Conservation (phyloP, 257 asterid species). For the Solanum corneliomulleri region DNA sequence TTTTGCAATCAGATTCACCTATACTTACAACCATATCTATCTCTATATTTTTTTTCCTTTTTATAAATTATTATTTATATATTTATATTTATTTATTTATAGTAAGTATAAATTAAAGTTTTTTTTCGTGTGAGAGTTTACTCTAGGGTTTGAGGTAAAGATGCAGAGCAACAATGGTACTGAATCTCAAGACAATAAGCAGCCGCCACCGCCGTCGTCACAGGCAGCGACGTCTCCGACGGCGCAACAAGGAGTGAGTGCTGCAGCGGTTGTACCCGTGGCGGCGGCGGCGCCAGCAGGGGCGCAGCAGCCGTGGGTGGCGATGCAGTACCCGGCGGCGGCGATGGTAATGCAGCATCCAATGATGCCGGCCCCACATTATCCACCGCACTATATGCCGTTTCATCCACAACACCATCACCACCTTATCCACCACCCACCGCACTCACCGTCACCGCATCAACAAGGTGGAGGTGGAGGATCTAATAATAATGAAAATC, state of each 20-base stretch:
- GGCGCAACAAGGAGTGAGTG: background rate
- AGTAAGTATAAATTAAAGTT: background rate
- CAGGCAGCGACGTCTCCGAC: background rate
- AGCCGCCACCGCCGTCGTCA: background rate
- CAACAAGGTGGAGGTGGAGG: slow-evolving; percentile 34
- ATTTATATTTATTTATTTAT: background rate
- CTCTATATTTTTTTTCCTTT: background rate
- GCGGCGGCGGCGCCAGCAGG: background rate
- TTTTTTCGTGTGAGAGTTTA: background rate
- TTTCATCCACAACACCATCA: slow-evolving; percentile 12
- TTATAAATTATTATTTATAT: background rate
- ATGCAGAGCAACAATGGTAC: background rate
- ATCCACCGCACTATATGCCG: slow-evolving; percentile 1
- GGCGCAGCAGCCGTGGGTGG: background rate
- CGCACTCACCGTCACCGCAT: slow-evolving; percentile 21
- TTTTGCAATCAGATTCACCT: background rate
- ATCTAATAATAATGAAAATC: slow-evolving; percentile 55
- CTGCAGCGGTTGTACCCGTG: background rate
- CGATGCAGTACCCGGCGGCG: slow-evolving; percentile 5
- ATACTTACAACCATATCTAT: background rate
- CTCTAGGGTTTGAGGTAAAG: background rate
- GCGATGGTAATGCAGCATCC: slow-evolving; percentile 10
- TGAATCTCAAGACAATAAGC: background rate
- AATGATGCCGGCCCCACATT: slow-evolving; percentile 3
- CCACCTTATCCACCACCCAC: slow-evolving; percentile 13